Percentiles rank a stretch among this genome's conserved stretches.
Conservation (phyloP, 768 basidiomycete species). For the Suillus plorans region DNA sequence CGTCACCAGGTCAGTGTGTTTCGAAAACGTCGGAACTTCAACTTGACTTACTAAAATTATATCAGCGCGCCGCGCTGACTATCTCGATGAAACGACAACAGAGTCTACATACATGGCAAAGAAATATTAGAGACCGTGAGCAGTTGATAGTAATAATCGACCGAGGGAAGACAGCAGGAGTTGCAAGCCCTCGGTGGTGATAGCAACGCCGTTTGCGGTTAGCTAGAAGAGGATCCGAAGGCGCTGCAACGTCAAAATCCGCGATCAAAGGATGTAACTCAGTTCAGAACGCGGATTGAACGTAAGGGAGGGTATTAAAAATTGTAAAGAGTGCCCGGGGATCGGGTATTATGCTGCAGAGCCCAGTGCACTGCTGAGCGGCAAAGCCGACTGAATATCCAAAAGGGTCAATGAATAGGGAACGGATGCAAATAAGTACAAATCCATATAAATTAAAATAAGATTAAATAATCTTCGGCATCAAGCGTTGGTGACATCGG, state of each 20-base stretch:
- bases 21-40: neutral
- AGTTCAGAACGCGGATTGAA: neutral
- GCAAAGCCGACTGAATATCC: neutral
- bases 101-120: neutral
- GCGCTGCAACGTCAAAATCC: neutral
- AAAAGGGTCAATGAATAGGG: neutral
- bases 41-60: neutral
- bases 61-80: neutral
- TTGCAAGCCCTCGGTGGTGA: conserved; percentile 9
- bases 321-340: neutral
- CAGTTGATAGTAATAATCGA: neutral
- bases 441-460: too few species aligned
- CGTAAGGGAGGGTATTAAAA: neutral
- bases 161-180: neutral
- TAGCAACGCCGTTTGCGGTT: conserved; percentile 8
- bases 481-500: conserved; percentile 21
- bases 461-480: conserved; percentile 1
- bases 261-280: neutral
- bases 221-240: conserved; percentile 5
- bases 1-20: neutral
- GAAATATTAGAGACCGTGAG: too few species aligned
- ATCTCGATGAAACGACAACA: neutral
- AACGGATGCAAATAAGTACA: neutral
- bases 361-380: neutral
- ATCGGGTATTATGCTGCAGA: neutral